Percentiles rank a stretch among this genome's conserved stretches.
phyloP scores from a whole-genome alignment of 805 yeast genomes.

The Sporopachydermia quercuum region DNA sequence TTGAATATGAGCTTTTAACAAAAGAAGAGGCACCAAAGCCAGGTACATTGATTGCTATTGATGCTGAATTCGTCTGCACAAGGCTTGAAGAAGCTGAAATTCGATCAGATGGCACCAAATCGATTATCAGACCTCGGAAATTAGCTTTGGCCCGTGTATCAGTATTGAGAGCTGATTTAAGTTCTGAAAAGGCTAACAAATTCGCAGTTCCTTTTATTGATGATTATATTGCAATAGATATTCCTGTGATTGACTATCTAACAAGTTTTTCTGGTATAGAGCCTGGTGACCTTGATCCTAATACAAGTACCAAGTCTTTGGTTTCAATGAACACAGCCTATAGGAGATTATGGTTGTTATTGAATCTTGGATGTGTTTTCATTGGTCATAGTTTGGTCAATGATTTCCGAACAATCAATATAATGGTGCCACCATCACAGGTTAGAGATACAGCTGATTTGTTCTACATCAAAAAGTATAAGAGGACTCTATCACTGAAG shows the following conservation, averaged over 20 bases:
- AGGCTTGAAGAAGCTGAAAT: conserved; percentile 71
- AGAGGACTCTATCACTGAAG: conserved; percentile 68
- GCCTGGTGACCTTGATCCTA: conserved; percentile 75
- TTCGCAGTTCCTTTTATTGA: conserved; percentile 76
- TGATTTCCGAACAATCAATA: conserved; percentile 87
- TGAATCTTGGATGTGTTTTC: conserved; percentile 80
- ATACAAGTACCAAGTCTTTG: conserved; percentile 44
- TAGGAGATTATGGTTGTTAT: conserved; percentile 75
- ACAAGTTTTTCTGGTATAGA: conserved; percentile 92
- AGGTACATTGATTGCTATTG: conserved; percentile 79
- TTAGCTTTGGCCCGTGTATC: conserved; percentile 81
- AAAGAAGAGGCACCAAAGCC: conserved; percentile 54
- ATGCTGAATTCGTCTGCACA: conserved; percentile 87
- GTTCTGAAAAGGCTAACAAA: conserved; percentile 20
- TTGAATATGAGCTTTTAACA: conserved; percentile 58
- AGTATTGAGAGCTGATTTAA: conserved; percentile 47
- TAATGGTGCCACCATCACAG: conserved; percentile 73
- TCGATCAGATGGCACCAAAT: conserved; percentile 53
- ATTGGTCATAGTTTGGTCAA: conserved; percentile 89
- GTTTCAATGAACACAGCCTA: conserved; percentile 76
- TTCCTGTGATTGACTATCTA: conserved; percentile 58
- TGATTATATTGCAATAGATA: conserved; percentile 71
- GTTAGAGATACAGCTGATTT: conserved; percentile 81
- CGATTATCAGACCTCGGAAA: conserved; percentile 57
- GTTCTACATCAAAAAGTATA: conserved; percentile 59